Base-by-base conservation (phyloP, 805 yeast genomes). In the Blastobotrys peoriensis region DNA sequence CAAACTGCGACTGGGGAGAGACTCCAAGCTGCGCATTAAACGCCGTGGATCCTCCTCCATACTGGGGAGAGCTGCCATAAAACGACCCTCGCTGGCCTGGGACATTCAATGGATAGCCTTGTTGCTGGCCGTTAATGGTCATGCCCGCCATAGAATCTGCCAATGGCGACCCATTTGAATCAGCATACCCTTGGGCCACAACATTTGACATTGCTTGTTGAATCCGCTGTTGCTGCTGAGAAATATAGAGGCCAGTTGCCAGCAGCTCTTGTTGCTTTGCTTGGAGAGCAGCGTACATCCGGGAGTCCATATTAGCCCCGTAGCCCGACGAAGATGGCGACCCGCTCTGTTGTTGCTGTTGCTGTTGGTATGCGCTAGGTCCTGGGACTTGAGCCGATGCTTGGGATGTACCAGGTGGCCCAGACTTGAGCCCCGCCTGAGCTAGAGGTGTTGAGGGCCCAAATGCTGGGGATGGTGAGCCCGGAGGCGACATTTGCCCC, bases 161-260 rank as follows among this genome's bases (percentile, higher is more conserved):
- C 45, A 50, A 16, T 38, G 49, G n/a, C 13, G 19, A 34, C 30
- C 30, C 41, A 38, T 22, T 18, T 17, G 17, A 3, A 19, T 25
- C 18, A 5, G 18, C 18, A 21, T 30, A 17, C 3, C 25, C 18
- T 5, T 13, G 20, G 33, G 41, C 38, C 9, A 43, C 53, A 18
- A 54, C 54, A 19, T 38, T 45, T 38, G 45, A 41, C 59, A 60
- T 53, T 18, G 61, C 63, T 2, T 44, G 52, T 48, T 62, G 64
- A 28, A 61, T 55, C 22, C 56, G 56, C 49, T 61, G 62, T 47
- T 61, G 65, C 52, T 61, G 66, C 43, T 61, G 66, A 22, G 62
- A 55, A 35, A 61, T 61, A 30, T 50, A 48, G 46, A 56, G 36
- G 30, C 61, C 54, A 18, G 66, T 61, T 5, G 61, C 61, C 45